Evolutionary conservation across 768 basidiomycete species (phyloP).

Genomic region (Mycena polygramma): DNA sequence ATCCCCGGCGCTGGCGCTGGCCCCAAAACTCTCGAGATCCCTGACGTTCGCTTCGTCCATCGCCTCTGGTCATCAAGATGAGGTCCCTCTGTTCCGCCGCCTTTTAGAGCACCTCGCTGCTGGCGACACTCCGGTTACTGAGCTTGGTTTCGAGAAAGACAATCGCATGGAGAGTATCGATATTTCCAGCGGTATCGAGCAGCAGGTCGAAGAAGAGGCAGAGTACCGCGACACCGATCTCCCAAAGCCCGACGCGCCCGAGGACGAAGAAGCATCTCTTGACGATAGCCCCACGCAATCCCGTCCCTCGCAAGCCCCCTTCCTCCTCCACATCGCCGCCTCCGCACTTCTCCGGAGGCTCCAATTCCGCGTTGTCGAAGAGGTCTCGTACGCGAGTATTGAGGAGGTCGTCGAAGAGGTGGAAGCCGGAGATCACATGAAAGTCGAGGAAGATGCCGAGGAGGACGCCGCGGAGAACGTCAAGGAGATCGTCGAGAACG

Average conservation of each 20-base stretch:
- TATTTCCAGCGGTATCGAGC: too few relatives aligned
- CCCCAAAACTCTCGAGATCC: background rate
- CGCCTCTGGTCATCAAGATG: background rate
- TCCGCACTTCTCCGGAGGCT: background rate
- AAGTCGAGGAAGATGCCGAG: background rate
- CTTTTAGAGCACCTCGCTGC: too few relatives aligned
- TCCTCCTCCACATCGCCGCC: conserved; percentile 2
- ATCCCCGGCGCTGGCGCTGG: background rate
- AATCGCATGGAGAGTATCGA: too few relatives aligned
- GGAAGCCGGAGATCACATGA: too few relatives aligned
- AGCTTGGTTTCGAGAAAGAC: too few relatives aligned
- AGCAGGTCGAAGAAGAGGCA: too few relatives aligned
- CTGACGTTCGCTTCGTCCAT: background rate
- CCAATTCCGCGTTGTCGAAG: background rate
- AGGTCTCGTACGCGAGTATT: background rate
- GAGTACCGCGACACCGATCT: too few relatives aligned
- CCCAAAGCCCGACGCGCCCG: too few relatives aligned
- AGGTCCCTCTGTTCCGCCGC: background rate
- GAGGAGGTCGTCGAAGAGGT: conserved; percentile 8
- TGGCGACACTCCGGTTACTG: too few relatives aligned
- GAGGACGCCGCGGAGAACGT: background rate
- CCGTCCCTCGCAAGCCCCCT: background rate
- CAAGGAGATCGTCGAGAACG: background rate
- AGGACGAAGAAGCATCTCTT: too few relatives aligned
- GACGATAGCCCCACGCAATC: too few relatives aligned